phyloP scores from a whole-genome alignment of 441 rosid species.

The Croton laevigatus region DNA sequence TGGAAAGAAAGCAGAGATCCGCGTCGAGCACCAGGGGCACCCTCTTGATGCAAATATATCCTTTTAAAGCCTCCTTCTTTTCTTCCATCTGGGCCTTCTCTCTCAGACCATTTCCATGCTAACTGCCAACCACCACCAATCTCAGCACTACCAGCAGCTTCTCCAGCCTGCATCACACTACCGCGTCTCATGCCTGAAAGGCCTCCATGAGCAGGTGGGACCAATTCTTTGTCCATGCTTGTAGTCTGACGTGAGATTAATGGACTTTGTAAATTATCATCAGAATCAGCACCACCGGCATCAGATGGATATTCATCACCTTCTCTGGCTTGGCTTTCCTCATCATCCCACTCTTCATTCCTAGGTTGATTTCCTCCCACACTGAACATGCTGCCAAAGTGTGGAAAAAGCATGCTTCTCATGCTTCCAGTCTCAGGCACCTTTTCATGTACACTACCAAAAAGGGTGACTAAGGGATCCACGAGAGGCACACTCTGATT shows the following conservation, averaged over 20 bases:
- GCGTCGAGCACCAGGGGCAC: constrained; percentile 49
- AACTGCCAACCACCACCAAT: constrained; percentile 99
- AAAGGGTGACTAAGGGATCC: constrained; percentile 92
- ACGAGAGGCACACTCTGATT: constrained; percentile 51
- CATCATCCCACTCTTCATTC: constrained; percentile 88
- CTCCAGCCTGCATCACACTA: constrained; percentile 60
- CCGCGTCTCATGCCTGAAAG: constrained; percentile 56
- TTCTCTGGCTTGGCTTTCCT: constrained; percentile 57
- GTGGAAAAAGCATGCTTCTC: constrained; percentile 85
- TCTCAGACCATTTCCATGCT: constrained; percentile 92
- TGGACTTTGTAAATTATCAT: constrained; percentile 80
- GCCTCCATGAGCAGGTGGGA: constrained; percentile 48
- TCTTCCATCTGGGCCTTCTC: constrained; percentile 60
- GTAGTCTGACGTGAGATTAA: constrained; percentile 91
- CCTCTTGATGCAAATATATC: constrained; percentile 80
- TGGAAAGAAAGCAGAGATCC: constrained; percentile 62
- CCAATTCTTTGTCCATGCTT: constrained; percentile 63
- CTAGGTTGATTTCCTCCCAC: constrained; percentile 65
- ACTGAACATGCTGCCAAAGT: constrained; percentile 92
- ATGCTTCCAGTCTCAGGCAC: constrained; percentile 75
- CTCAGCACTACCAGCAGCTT: constrained; percentile 52
- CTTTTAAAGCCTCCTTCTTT: constrained; percentile 87
- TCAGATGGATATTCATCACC: constrained; percentile 81
- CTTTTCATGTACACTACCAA: constrained; percentile 92
- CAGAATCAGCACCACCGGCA: constrained; percentile 61